A percentile compares a stretch with the other conserved stretches of the same genome.
phyloP scores from a whole-genome alignment of 148 eudicot genomes.

The Tetragonia tetragonoides region DNA sequence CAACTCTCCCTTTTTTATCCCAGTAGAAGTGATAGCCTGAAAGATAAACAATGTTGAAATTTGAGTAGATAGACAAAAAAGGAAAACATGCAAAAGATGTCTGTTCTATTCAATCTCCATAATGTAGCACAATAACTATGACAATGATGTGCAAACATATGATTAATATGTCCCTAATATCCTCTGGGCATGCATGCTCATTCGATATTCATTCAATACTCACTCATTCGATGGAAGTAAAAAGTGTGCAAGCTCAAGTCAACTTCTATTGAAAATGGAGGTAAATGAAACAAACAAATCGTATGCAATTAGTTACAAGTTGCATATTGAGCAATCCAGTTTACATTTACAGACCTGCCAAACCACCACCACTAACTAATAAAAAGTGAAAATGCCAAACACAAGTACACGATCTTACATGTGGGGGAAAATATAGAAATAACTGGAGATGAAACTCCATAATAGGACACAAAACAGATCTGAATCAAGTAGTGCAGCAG shows the following conservation, averaged over 20 bases:
- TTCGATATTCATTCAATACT: too few relatives aligned
- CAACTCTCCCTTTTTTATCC: slow-evolving; percentile 60
- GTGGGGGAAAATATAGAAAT: neutral
- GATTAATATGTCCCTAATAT: neutral
- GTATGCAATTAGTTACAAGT: neutral
- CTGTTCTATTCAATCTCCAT: neutral
- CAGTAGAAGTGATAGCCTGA: slow-evolving; percentile 78
- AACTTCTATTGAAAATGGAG: too few relatives aligned
- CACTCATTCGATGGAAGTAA: too few relatives aligned
- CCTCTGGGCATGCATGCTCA: too few relatives aligned
- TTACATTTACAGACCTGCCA: too few relatives aligned
- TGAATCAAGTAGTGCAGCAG: neutral
- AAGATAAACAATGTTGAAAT: slow-evolving; percentile 2
- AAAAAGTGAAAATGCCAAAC: neutral
- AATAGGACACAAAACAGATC: neutral
- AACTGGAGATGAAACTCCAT: neutral
- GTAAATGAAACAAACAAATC: too few relatives aligned
- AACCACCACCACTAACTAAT: neutral
- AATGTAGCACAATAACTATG: neutral
- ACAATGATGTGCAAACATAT: neutral
- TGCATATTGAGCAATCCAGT: neutral
- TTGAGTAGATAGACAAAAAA: neutral
- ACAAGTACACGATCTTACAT: neutral
- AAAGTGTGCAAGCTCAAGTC: too few relatives aligned
- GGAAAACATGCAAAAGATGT: neutral